A percentile compares a stretch with the other conserved stretches of the same genome.
Evolutionary conservation across 768 basidiomycete species (phyloP).

Genomic region (Leccinellum luteum): DNA sequence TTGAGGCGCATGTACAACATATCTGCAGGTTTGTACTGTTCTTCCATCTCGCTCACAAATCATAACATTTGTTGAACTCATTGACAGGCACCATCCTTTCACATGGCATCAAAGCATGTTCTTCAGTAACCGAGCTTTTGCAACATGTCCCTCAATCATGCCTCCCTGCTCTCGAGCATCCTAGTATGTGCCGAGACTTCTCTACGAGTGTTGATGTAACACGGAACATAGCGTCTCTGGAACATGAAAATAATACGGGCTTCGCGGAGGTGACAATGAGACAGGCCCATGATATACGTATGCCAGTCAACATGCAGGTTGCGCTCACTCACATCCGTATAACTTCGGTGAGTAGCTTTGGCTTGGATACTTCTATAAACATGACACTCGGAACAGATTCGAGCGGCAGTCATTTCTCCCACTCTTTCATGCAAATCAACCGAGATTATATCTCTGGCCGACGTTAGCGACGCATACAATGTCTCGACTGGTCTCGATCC

Average conservation of each 20-base stretch:
- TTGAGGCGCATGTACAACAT: constrained; percentile 76
- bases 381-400: constrained; percentile 43
- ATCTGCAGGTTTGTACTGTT: constrained; percentile 40
- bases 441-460: constrained; percentile 75
- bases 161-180: constrained; percentile 47
- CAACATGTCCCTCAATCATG: constrained; percentile 51
- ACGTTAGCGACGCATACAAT: constrained; percentile 86
- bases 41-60: neutral
- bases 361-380: neutral
- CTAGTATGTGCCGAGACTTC: constrained; percentile 42
- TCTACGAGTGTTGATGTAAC: constrained; percentile 4
- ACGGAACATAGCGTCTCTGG: constrained; percentile 49
- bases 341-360: constrained; percentile 56
- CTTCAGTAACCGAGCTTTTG: constrained; percentile 59
- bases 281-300: constrained; percentile 58
- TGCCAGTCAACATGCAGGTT: constrained; percentile 70
- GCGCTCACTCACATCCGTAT: constrained; percentile 71
- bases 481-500: constrained; percentile 73
- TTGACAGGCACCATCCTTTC: constrained; percentile 50
- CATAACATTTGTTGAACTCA: neutral
- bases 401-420: constrained; percentile 69
- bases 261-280: constrained; percentile 70
- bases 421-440: constrained; percentile 70
- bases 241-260: constrained; percentile 51
- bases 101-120: constrained; percentile 54